These are phyloP conservation scores for Raffaelea arxii DNA, from an alignment of 2,329 filamentous ascomycete species.

Conservation along the genomic window DNA sequence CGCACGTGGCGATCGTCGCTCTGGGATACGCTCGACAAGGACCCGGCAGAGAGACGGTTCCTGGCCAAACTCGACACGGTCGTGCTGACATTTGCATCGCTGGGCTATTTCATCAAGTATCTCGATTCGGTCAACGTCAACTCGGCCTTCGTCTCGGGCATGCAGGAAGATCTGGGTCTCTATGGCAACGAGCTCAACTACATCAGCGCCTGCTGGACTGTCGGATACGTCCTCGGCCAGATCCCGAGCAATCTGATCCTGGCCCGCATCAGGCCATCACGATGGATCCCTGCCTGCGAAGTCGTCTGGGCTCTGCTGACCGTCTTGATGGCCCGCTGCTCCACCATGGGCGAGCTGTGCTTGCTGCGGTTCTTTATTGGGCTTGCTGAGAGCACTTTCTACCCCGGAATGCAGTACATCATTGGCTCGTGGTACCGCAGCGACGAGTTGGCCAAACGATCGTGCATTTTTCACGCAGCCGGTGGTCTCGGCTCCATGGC, in stretches of 20 bases:
- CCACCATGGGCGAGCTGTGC: constrained; percentile 26
- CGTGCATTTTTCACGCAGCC: constrained; percentile 36
- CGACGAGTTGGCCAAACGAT: constrained; percentile 40
- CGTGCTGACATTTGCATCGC: constrained; percentile 26
- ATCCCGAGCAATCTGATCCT: constrained; percentile 26
- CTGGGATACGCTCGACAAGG: constrained; percentile 36
- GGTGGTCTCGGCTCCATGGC: constrained; percentile 45
- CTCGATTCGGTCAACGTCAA: constrained; percentile 26
- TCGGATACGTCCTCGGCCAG: constrained; percentile 29
- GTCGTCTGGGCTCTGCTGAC: constrained; percentile 26
- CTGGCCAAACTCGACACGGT: constrained; percentile 24
- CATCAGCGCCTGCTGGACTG: constrained; percentile 21
- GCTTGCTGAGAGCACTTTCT: constrained; percentile 28
- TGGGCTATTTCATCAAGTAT: constrained; percentile 35
- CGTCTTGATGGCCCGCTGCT: constrained; percentile 21
- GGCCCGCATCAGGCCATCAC: constrained; percentile 30
- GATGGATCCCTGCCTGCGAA: constrained; percentile 32
- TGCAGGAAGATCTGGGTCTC: constrained; percentile 31
- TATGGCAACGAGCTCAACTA: constrained; percentile 31
- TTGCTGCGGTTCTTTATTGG: constrained; percentile 33
- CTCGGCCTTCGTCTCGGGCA: constrained; percentile 35
- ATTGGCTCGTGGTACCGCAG: constrained; percentile 34
- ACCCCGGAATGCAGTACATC: constrained; percentile 31
- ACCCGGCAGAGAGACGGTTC: constrained; percentile 21
- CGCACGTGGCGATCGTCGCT: constrained; percentile 35